Evolutionary conservation across 768 basidiomycete species (phyloP).

Genomic region (Xanthoconium purpureum): DNA sequence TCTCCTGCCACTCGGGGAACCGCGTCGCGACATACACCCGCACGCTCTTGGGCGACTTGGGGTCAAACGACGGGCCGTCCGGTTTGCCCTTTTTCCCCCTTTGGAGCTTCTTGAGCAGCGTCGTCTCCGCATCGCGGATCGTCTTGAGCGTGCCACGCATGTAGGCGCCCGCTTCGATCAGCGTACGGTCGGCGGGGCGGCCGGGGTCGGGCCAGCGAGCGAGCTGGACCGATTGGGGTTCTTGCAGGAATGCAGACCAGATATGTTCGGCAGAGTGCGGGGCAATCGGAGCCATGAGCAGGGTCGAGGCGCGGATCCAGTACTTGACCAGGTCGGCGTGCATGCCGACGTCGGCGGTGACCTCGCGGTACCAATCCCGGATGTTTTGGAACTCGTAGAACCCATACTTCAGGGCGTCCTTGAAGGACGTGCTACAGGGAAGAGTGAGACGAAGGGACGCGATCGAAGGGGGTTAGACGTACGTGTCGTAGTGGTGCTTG

Average conservation of each 20-base stretch:
- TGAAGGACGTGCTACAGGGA: slow-evolving; percentile 77
- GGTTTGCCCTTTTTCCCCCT: slow-evolving; percentile 67
- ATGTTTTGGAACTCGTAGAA: slow-evolving; percentile 93
- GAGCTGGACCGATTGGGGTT: slow-evolving; percentile 72
- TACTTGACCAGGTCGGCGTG: slow-evolving; percentile 80
- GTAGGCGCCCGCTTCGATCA: slow-evolving; percentile 76
- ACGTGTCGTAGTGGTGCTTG: slow-evolving; percentile 80
- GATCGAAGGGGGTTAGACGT: slow-evolving; percentile 30
- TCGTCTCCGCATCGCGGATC: slow-evolving; percentile 84
- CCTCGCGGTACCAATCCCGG: slow-evolving; percentile 96
- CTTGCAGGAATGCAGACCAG: slow-evolving; percentile 71
- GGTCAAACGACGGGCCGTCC: slow-evolving; percentile 62
- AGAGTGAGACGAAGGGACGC: background rate
- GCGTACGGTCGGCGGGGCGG: slow-evolving; percentile 54
- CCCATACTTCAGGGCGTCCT: slow-evolving; percentile 91
- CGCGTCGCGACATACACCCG: slow-evolving; percentile 85
- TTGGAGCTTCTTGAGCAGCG: slow-evolving; percentile 72
- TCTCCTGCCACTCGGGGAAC: slow-evolving; percentile 95
- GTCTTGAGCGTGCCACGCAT: slow-evolving; percentile 90
- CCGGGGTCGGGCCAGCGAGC: slow-evolving; percentile 80
- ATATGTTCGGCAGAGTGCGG: slow-evolving; percentile 95
- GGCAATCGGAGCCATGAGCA: slow-evolving; percentile 82
- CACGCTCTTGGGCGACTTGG: slow-evolving; percentile 80
- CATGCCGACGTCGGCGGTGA: slow-evolving; percentile 87
- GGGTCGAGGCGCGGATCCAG: slow-evolving; percentile 80